Evolutionary conservation across 2,329 filamentous ascomycete genomes (phyloP), one percentile per base, ranked within the genome.

Genomic region (Sporothrix brunneoviolacea): DNA sequence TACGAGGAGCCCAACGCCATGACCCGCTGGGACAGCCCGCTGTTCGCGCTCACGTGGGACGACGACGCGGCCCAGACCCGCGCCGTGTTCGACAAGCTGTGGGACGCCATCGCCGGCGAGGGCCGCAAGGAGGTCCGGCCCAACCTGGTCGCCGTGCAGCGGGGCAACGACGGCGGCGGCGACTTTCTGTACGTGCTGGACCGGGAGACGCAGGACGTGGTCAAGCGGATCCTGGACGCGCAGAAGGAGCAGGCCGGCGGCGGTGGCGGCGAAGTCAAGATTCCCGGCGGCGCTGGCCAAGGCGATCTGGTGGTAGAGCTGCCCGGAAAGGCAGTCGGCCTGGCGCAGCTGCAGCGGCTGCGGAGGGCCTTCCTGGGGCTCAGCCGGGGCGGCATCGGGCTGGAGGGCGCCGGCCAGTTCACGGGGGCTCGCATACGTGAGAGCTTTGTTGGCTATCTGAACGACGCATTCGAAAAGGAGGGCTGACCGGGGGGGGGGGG

Each of bases 1-100:
- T 91, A 91, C 63, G 88, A 94, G 66, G 88, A 94, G 67, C 88
- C 88, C 13, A 93, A 91, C 63, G 80, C 83, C 19, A 91, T 91
- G 86, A 84, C 79, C 3, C 73, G 87, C 38, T 94, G 88, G 88
- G 88, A 94, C 64, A 86, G 83, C 49, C 88, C 88, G 2, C 74
- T 93, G 3, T 93, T 91, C 67, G 85, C 85, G 4, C 75, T 93
- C 0, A 76, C 88, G 10, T 87, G 84, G 74, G 83, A 90, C 39
- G 88, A 94, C 63, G 77, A 77, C 50, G 75, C 75, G 51, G 76
- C 76, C n/a, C 81, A 82, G 60, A 64, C 74, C 9, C 65, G 59
- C 28, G 65, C 69, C 54, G 75, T 77, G 2, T 85, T 82, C 54
- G 79, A 84, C 42, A 73, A 76, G 51, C 77, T 93, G 51, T 93